A percentile compares a stretch with the other conserved stretches of the same genome.
phyloP scores from a whole-genome alignment of 495 filamentous ascomycete genomes.

The Penicillium maclennaniae region DNA sequence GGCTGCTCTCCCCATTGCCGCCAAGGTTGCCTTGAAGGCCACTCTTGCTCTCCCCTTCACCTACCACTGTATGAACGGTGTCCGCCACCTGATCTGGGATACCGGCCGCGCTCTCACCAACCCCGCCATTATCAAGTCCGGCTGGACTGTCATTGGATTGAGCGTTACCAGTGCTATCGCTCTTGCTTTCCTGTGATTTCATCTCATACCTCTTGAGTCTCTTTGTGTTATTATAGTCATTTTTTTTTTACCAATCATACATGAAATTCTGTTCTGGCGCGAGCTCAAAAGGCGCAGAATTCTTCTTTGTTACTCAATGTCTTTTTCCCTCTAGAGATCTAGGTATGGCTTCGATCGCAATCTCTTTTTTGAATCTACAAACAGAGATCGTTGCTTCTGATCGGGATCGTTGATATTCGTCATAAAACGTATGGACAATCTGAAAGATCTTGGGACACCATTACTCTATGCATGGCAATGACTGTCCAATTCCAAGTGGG shows the following conservation, averaged over 20 bases:
- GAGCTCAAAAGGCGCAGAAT: constrained; percentile 22
- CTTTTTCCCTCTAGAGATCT: neutral
- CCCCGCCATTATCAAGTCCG: constrained; percentile 65
- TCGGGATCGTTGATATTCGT: constrained; percentile 1
- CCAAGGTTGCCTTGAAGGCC: constrained; percentile 71
- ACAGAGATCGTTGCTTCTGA: neutral
- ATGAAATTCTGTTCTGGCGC: constrained; percentile 23
- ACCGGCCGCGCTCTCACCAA: constrained; percentile 64
- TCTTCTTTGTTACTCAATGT: constrained; percentile 12
- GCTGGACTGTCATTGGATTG: constrained; percentile 69
- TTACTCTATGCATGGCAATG: neutral
- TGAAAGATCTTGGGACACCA: neutral
- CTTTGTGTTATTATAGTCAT: constrained; percentile 41
- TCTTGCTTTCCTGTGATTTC: constrained; percentile 54
- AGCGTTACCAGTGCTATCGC: constrained; percentile 58
- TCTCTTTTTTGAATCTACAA: neutral
- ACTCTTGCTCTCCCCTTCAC: constrained; percentile 75
- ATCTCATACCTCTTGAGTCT: constrained; percentile 26
- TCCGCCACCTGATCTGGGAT: constrained; percentile 92
- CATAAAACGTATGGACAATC: constrained; percentile 10
- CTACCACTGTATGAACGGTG: constrained; percentile 80
- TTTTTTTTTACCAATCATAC: constrained; percentile 26
- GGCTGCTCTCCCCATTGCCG: constrained; percentile 62
- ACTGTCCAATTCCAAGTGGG: neutral
- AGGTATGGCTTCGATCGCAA: neutral